These are phyloP conservation scores for Monascus purpureus DNA, from an alignment of 495 filamentous ascomycete genomes.

Conservation along the genomic window DNA sequence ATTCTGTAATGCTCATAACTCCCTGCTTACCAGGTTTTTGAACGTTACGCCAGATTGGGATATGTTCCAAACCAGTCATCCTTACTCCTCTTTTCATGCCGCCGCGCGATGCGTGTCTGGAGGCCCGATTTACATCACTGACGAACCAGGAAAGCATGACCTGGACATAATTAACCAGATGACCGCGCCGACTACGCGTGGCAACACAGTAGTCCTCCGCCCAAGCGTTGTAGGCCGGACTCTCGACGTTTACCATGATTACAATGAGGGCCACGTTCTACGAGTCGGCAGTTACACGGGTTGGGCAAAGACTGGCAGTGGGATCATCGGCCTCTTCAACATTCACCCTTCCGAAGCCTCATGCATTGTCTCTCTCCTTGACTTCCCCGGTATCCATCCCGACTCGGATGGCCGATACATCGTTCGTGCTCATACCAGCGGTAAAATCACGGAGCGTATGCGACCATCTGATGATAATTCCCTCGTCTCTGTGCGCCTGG, in stretches of 20 bases:
- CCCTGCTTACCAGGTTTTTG: conserved; percentile 60
- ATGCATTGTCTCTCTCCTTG: conserved; percentile 51
- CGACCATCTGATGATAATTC: conserved; percentile 19
- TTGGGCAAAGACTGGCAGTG: conserved; percentile 48
- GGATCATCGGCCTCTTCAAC: conserved; percentile 79
- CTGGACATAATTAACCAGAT: conserved; percentile 62
- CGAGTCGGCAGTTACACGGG: conserved; percentile 66
- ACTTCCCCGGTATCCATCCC: conserved; percentile 55
- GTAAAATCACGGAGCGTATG: conserved; percentile 42
- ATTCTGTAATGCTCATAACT: conserved; percentile 84
- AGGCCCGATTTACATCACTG: conserved; percentile 88
- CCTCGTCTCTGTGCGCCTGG: conserved; percentile 45
- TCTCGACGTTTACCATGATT: conserved; percentile 57
- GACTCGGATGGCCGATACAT: conserved; percentile 39
- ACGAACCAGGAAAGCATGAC: conserved; percentile 70
- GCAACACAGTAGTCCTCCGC: conserved; percentile 61
- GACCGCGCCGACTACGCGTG: conserved; percentile 50
- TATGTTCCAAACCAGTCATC: conserved; percentile 89
- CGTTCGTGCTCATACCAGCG: conserved; percentile 56
- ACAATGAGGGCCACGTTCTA: conserved; percentile 55
- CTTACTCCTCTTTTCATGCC: conserved; percentile 69
- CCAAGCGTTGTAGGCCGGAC: conserved; percentile 57
- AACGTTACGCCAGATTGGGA: conserved; percentile 90
- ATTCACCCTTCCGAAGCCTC: conserved; percentile 39
- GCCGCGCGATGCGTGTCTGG: conserved; percentile 82